phyloP scores from a whole-genome alignment of 164 flowering plant genomes.

The Buxus sempervirens region DNA sequence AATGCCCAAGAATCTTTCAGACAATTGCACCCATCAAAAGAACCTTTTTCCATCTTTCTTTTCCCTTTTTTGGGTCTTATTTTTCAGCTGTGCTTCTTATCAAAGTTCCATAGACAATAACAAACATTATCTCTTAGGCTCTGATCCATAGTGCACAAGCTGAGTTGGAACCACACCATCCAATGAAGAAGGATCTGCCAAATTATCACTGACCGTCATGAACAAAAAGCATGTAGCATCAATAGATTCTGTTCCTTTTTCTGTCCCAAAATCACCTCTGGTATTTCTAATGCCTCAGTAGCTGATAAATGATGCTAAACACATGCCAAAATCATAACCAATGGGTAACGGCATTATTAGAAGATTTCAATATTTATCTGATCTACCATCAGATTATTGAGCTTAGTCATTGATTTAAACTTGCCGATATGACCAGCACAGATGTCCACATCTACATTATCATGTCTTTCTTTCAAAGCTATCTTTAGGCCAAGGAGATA shows the following conservation, averaged over 20 bases:
- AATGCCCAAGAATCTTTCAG: neutral
- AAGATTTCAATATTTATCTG: no score
- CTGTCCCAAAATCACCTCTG: neutral
- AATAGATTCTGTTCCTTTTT: neutral
- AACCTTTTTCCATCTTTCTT: neutral
- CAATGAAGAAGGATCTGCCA: no score
- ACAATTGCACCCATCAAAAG: slow-evolving; percentile 1
- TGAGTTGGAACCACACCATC: slow-evolving; percentile 9
- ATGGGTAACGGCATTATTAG: no score
- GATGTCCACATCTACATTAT: no score
- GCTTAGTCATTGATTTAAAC: neutral
- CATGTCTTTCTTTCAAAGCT: neutral
- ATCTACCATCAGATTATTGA: no score
- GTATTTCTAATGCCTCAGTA: neutral
- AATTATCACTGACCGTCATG: neutral
- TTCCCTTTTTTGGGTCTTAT: neutral
- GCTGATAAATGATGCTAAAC: neutral
- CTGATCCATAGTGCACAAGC: neutral
- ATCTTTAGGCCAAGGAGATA: no score
- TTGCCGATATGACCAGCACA: neutral
- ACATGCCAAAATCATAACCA: neutral
- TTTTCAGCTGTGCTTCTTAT: neutral
- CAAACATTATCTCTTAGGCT: neutral
- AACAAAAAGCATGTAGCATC: slow-evolving; percentile 1
- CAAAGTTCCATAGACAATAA: neutral